These are phyloP conservation scores for Diaporthe humulicola DNA, from an alignment of 2,329 filamentous ascomycete species.

Conservation along the genomic window DNA sequence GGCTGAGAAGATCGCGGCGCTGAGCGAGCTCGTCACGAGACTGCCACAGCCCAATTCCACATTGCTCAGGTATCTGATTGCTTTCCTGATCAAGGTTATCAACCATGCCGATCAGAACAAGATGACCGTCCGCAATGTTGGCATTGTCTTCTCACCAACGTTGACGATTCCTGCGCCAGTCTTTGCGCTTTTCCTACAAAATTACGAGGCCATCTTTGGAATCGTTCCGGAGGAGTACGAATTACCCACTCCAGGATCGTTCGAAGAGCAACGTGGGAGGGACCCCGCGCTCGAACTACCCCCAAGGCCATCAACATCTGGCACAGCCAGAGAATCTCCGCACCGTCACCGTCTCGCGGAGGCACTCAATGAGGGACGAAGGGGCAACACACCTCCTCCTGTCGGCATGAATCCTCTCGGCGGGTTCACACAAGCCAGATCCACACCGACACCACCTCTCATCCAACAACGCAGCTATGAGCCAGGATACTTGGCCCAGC, in stretches of 20 bases:
- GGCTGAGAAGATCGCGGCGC: constrained; percentile 80
- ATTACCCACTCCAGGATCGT: constrained; percentile 60
- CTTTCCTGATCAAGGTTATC: constrained; percentile 92
- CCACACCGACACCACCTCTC: constrained; percentile 61
- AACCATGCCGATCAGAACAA: constrained; percentile 93
- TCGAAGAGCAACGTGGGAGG: constrained; percentile 45
- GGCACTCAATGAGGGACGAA: constrained; percentile 50
- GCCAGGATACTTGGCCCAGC: constrained; percentile 56
- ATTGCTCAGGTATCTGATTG: constrained; percentile 85
- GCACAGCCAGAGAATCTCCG: constrained; percentile 59
- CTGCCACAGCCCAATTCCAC: constrained; percentile 86
- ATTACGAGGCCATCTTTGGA: constrained; percentile 89
- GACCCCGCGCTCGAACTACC: constrained; percentile 42
- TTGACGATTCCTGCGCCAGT: constrained; percentile 96
- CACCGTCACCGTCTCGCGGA: constrained; percentile 64
- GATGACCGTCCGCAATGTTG: constrained; percentile 98
- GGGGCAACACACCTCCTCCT: constrained; percentile 64
- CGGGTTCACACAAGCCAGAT: constrained; percentile 46
- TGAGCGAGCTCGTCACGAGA: constrained; percentile 83
- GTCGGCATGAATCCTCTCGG: constrained; percentile 42
- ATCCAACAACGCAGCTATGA: constrained; percentile 57
- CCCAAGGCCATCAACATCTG: constrained; percentile 63
- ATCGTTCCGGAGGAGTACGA: constrained; percentile 75
- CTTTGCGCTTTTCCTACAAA: constrained; percentile 93
- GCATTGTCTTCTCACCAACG: constrained; percentile 97